phyloP scores from a whole-genome alignment of 495 filamentous ascomycete genomes.

The Penicillium herquei region DNA sequence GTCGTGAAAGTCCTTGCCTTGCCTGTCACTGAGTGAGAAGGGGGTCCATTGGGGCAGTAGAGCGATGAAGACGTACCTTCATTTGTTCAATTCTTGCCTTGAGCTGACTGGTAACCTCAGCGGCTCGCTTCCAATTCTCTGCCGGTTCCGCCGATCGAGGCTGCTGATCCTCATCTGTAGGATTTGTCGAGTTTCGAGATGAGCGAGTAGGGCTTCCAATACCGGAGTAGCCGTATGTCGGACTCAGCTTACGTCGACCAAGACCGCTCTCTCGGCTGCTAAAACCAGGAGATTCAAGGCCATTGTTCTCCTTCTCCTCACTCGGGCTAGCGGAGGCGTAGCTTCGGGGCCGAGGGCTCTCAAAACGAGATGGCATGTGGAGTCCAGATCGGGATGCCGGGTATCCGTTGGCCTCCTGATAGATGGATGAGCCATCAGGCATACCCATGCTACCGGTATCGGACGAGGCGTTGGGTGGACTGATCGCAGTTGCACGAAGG shows the following conservation, averaged over 20 bases:
- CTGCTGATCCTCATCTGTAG: conserved; percentile 39
- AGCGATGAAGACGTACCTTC: conserved; percentile 54
- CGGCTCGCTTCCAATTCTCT: conserved; percentile 96
- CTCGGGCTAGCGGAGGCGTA: conserved; percentile 67
- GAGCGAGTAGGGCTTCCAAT: conserved; percentile 57
- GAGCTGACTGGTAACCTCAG: conserved; percentile 96
- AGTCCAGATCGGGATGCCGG: conserved; percentile 32
- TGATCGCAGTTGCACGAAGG: conserved; percentile 43
- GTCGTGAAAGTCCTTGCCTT: conserved; percentile 46
- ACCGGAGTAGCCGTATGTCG: conserved; percentile 50
- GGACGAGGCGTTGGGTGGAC: conserved; percentile 32
- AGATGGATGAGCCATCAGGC: conserved; percentile 32
- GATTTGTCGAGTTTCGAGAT: conserved; percentile 33
- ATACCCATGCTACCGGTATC: conserved; percentile 37
- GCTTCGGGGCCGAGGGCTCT: conserved; percentile 54
- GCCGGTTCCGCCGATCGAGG: conserved; percentile 54
- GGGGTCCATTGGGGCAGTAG: not conserved
- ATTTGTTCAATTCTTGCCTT: conserved; percentile 94
- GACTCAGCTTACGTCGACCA: conserved; percentile 45
- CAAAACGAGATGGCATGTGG: conserved; percentile 40
- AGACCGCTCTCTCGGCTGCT: conserved; percentile 34
- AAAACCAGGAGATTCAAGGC: conserved; percentile 40
- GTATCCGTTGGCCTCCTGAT: conserved; percentile 37
- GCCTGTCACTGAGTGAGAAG: conserved; percentile 26
- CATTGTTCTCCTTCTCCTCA: conserved; percentile 77